Percentiles rank a stretch among this genome's conserved stretches.
Conservation (phyloP, 1,139 yeast species). For the Barnettozyma hawaiiensis region DNA sequence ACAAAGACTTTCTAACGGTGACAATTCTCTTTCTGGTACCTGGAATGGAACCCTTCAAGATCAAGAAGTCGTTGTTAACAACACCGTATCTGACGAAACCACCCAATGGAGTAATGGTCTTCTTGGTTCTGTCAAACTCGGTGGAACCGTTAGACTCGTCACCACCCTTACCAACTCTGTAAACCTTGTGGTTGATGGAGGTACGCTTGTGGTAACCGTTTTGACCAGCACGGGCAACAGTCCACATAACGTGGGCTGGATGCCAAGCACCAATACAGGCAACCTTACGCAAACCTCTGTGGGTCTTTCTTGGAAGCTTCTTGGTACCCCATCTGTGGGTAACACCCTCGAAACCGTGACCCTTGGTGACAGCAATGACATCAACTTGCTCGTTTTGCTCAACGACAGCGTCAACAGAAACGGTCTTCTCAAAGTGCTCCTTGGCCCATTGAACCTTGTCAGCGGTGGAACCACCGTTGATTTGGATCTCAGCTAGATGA, state of each 20-base stretch:
- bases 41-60: slow-evolving; percentile 98
- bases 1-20: slow-evolving; percentile 97
- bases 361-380: slow-evolving; percentile 98
- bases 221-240: slow-evolving; percentile 99
- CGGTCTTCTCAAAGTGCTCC: slow-evolving; percentile 99
- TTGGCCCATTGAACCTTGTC: slow-evolving; percentile 99
- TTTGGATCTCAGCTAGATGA: slow-evolving; percentile 98
- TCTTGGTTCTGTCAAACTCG: slow-evolving; percentile 98
- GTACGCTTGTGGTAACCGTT: slow-evolving; percentile 99
- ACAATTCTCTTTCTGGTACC: slow-evolving; percentile 99
- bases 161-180: slow-evolving; percentile 97
- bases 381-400: slow-evolving; percentile 99
- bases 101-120: slow-evolving; percentile 99
- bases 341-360: slow-evolving; percentile 99
- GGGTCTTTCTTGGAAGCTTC: slow-evolving; percentile 99
- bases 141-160: slow-evolving; percentile 95
- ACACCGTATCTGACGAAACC: slow-evolving; percentile 99
- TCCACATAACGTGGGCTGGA: slow-evolving; percentile 99
- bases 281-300: slow-evolving; percentile 99
- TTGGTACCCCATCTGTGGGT: slow-evolving; percentile 99
- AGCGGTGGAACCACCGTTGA: slow-evolving; percentile 97
- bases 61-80: slow-evolving; percentile 94
- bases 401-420: slow-evolving; percentile 89
- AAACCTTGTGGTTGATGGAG: slow-evolving; percentile 99
- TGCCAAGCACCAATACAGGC: slow-evolving; percentile 99